A percentile compares a stretch with the other conserved stretches of the same genome.
These are phyloP conservation scores for Nicotiana knightiana DNA, from an alignment of 257 asterid species.

Conservation along the genomic window DNA sequence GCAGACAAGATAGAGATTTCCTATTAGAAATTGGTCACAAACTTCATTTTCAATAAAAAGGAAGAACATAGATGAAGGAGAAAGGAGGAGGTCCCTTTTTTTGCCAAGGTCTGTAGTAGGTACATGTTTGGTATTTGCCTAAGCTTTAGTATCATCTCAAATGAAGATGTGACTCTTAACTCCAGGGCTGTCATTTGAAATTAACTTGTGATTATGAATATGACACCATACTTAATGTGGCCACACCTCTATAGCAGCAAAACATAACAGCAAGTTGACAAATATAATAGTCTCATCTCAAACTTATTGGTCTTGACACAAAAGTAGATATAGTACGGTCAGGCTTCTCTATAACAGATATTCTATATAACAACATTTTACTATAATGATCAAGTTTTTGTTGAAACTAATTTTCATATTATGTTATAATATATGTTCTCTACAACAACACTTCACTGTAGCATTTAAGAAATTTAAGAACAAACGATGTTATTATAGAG, in stretches of 20 bases:
- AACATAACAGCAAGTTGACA: slow-evolving; percentile 23
- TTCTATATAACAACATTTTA: no score
- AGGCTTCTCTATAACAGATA: no score
- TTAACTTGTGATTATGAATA: slow-evolving; percentile 22
- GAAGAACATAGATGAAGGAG: neutral
- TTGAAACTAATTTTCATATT: no score
- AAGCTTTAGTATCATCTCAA: slow-evolving; percentile 44
- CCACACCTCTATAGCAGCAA: slow-evolving; percentile 23
- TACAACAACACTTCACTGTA: no score
- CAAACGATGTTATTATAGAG: no score
- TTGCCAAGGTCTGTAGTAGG: neutral
- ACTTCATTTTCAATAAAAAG: neutral
- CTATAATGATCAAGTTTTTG: no score
- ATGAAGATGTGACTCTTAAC: slow-evolving; percentile 19
- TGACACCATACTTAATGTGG: slow-evolving; percentile 26
- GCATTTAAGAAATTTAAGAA: no score
- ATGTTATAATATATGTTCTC: no score
- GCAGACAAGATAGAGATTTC: neutral
- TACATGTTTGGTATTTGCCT: neutral
- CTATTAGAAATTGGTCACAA: slow-evolving; percentile 5
- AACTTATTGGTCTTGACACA: neutral
- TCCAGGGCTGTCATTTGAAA: slow-evolving; percentile 19
- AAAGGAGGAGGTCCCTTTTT: slow-evolving; percentile 11
- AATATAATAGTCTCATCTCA: slow-evolving; percentile 15
- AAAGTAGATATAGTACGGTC: neutral